Conservation (phyloP, 768 basidiomycete species). For the Calocybe cyanea region DNA sequence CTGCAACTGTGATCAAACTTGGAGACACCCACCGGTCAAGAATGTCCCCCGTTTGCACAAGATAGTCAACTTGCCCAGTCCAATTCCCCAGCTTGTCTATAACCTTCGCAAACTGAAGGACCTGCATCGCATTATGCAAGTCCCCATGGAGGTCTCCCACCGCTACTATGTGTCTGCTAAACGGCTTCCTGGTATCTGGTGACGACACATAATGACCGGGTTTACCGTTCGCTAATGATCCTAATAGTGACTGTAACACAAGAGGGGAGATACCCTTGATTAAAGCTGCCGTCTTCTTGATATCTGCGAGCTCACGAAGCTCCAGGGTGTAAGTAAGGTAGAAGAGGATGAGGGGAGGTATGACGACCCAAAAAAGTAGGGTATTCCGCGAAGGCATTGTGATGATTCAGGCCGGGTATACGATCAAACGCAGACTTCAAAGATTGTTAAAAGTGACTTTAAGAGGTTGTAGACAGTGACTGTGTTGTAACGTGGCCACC, state of each 20-base stretch:
- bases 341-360: conserved; percentile 13
- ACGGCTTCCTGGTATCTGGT: conserved; percentile 21
- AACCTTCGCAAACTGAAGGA: conserved; percentile 78
- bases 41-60: conserved; percentile 96
- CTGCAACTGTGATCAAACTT: too few relatives aligned
- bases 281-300: conserved; percentile 3
- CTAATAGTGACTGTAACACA: conserved; percentile 13
- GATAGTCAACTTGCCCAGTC: conserved; percentile 78
- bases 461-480: too few relatives aligned
- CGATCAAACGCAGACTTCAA: too few relatives aligned
- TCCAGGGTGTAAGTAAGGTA: conserved; percentile 19
- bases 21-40: conserved; percentile 81
- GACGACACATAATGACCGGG: background rate
- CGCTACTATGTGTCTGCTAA: conserved; percentile 66
- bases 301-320: conserved; percentile 14
- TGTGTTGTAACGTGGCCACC: too few relatives aligned
- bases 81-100: conserved; percentile 71
- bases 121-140: conserved; percentile 69
- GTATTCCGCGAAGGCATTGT: too few relatives aligned
- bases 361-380: conserved; percentile 14
- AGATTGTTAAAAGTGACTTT: too few relatives aligned
- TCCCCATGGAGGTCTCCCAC: conserved; percentile 95
- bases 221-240: conserved; percentile 7
- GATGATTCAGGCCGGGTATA: too few relatives aligned
- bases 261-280: conserved; percentile 6